phyloP scores from a whole-genome alignment of 169 alveolate genomes.

The Plasmodium berghei region DNA sequence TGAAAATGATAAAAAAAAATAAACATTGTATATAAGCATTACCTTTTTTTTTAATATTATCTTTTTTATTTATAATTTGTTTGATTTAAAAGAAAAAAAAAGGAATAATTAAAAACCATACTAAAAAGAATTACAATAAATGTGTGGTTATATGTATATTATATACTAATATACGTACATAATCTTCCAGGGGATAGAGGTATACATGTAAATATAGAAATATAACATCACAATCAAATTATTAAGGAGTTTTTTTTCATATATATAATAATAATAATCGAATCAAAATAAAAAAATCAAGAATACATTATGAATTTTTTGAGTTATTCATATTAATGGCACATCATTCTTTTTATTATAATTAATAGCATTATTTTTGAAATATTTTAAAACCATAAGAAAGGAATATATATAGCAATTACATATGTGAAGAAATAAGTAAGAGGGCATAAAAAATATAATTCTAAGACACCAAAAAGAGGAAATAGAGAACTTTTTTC shows the following conservation, averaged over 20 bases:
- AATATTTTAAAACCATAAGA: no score
- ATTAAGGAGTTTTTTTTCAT: no score
- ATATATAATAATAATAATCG: background rate
- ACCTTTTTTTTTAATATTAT: conserved; percentile 2
- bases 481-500: no score
- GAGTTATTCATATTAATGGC: background rate
- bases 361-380: no score
- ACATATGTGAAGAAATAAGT: no score
- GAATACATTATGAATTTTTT: background rate
- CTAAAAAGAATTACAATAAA: background rate
- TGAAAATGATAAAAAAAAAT: conserved; percentile 8
- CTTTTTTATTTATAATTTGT: background rate
- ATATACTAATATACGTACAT: background rate
- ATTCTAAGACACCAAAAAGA: no score
- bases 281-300: background rate
- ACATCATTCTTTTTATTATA: no score
- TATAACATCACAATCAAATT: no score
- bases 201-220: background rate
- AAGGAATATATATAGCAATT: no score
- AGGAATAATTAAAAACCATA: background rate
- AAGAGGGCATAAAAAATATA: no score
- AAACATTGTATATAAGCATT: background rate
- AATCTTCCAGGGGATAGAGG: background rate
- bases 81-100: conserved; percentile 17
- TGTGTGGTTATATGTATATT: background rate